phyloP scores from a whole-genome alignment of 2,329 filamentous ascomycete genomes.

The Penicillium sp. region DNA sequence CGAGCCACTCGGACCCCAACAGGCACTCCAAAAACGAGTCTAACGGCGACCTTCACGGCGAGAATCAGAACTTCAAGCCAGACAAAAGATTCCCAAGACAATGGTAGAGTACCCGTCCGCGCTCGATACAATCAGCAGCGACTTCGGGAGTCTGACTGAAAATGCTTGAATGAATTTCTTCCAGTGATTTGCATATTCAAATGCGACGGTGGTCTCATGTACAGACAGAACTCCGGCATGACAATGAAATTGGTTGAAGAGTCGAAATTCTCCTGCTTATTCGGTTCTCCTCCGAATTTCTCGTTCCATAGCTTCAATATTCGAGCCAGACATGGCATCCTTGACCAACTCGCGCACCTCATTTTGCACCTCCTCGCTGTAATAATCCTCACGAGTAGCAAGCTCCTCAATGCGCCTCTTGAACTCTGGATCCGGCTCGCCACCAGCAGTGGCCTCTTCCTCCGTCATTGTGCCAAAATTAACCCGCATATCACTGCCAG shows the following conservation, averaged over 20 bases:
- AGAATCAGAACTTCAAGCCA: not conserved
- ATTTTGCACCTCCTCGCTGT: conserved; percentile 74
- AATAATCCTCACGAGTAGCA: conserved; percentile 77
- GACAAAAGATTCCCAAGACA: too few species aligned
- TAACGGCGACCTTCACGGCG: not conserved
- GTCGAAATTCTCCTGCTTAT: conserved; percentile 36
- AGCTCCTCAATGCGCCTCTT: conserved; percentile 83
- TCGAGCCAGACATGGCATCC: conserved; percentile 71
- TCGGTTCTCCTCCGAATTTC: conserved; percentile 62
- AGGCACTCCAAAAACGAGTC: not conserved
- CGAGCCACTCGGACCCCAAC: not conserved
- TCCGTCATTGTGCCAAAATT: conserved; percentile 73
- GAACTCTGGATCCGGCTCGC: conserved; percentile 76
- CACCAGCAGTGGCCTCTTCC: conserved; percentile 53
- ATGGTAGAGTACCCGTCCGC: not conserved
- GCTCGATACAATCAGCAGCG: not conserved
- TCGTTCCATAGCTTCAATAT: conserved; percentile 58
- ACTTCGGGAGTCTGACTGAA: not conserved
- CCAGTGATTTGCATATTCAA: not conserved
- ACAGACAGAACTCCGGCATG: not conserved
- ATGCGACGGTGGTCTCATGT: not conserved
- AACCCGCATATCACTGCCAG: conserved; percentile 68
- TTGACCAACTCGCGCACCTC: conserved; percentile 75
- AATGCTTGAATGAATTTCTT: not conserved
- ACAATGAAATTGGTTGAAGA: not conserved